Evolutionary conservation across 768 basidiomycete genomes (phyloP).

Genomic region (Tricholomella constricta): DNA sequence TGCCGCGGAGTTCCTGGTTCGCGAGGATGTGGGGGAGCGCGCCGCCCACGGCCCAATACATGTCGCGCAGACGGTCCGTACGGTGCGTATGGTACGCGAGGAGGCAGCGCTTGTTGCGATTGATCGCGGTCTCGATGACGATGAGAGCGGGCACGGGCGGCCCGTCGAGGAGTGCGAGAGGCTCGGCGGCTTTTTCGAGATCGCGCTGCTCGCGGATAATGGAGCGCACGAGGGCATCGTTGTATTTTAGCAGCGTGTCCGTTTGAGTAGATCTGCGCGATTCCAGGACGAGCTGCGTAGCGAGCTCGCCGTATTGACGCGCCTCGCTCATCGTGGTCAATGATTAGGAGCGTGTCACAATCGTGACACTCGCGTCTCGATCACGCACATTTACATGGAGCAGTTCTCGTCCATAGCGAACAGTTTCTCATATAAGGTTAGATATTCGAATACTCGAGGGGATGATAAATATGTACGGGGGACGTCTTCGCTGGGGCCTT

Average conservation of each 20-base stretch:
- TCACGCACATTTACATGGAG: too few species aligned
- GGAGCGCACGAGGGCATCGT: constrained; percentile 81
- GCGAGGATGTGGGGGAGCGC: constrained; percentile 82
- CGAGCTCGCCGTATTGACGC: constrained; percentile 82
- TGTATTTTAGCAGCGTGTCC: constrained; percentile 88
- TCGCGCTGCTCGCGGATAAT: constrained; percentile 91
- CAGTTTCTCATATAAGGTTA: too few species aligned
- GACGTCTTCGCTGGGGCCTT: too few species aligned
- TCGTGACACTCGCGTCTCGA: not conserved
- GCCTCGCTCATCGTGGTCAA: constrained; percentile 46
- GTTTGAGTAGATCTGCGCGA: constrained; percentile 83
- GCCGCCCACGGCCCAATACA: constrained; percentile 90
- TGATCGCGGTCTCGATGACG: constrained; percentile 86
- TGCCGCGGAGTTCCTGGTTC: constrained; percentile 65
- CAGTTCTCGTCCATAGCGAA: too few species aligned
- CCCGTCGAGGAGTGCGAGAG: constrained; percentile 39
- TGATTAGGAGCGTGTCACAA: constrained; percentile 8
- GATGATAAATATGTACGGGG: too few species aligned
- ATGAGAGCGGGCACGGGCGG: constrained; percentile 65
- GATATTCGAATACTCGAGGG: too few species aligned
- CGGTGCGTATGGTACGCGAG: constrained; percentile 92
- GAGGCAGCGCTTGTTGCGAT: constrained; percentile 94
- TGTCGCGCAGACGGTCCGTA: constrained; percentile 76
- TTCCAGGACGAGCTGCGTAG: constrained; percentile 84
- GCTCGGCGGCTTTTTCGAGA: constrained; percentile 61